These are phyloP conservation scores for Euphrasia arctica DNA, from an alignment of 305 asterid species.

Conservation along the genomic window DNA sequence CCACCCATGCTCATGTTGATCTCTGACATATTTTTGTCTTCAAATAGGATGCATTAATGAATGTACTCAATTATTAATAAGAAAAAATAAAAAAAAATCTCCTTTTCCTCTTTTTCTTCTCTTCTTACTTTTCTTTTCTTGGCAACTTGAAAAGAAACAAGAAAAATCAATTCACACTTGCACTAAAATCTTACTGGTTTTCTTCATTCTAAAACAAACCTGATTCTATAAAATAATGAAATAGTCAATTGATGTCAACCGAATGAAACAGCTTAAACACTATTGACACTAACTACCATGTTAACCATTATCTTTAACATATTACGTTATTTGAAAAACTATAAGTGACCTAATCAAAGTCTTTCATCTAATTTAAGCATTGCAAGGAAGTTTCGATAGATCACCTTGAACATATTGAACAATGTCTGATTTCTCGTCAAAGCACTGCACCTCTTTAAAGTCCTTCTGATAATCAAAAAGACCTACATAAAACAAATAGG, in stretches of 20 bases:
- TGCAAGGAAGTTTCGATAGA: conserved; percentile 18
- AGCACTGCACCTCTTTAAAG: conserved; percentile 96
- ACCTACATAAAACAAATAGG: conserved; percentile 47
- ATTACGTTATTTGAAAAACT: not conserved
- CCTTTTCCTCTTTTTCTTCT: not conserved
- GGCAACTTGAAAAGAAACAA: not conserved
- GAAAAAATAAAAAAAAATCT: not conserved
- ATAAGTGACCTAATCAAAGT: not conserved
- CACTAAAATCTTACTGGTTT: no score
- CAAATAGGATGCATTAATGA: not conserved
- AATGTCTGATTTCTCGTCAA: conserved; percentile 84
- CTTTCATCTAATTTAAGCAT: conserved; percentile 15
- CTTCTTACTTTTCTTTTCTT: not conserved
- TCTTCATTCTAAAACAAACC: no score
- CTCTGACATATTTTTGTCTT: not conserved
- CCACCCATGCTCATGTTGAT: not conserved
- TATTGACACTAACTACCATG: not conserved
- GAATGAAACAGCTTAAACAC: conserved; percentile 3
- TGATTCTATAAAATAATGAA: no score
- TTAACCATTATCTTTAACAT: not conserved
- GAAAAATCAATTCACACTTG: no score
- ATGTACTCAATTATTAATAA: not conserved
- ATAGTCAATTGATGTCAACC: not conserved
- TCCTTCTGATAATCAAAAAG: conserved; percentile 86
- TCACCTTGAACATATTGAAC: conserved; percentile 90